Evolutionary conservation across 2,329 filamentous ascomycete species (phyloP).

Genomic region (Bisporella sp.): DNA sequence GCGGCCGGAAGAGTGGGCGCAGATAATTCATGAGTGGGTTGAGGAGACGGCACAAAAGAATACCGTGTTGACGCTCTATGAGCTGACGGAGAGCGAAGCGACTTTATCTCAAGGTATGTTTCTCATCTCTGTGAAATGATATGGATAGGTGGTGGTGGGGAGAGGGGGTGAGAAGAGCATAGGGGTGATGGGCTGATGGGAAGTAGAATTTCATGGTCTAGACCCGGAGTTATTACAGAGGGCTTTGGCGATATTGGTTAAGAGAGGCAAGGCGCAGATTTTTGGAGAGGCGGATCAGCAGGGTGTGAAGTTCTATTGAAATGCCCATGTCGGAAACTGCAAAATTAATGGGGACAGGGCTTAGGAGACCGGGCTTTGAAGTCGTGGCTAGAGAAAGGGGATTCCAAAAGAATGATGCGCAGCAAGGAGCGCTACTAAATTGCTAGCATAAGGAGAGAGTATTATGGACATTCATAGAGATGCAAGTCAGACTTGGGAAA

Average conservation of each 20-base stretch:
- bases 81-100: constrained; percentile 81
- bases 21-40: constrained; percentile 67
- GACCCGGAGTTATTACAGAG: constrained; percentile 75
- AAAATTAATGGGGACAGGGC: background rate
- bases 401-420: no score
- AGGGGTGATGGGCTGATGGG: background rate
- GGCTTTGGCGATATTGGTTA: constrained; percentile 74
- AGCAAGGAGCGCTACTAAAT: no score
- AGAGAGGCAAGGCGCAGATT: constrained; percentile 85
- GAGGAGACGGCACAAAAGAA: constrained; percentile 87
- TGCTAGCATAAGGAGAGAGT: no score
- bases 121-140: background rate
- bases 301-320: constrained; percentile 91
- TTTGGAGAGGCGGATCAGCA: constrained; percentile 84
- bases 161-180: background rate
- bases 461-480: no score
- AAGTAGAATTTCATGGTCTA: constrained; percentile 76
- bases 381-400: background rate
- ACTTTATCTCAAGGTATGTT: constrained; percentile 58
- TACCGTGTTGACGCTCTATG: constrained; percentile 84
- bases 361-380: background rate
- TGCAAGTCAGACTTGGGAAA: no score
- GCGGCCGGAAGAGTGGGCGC: constrained; percentile 86
- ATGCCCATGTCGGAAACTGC: background rate
- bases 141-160: background rate